Evolutionary conservation across 2,329 filamentous ascomycete species (phyloP), one percentile per base, ranked within the genome.

Genomic region (Cylindrodendrum hubeiense): DNA sequence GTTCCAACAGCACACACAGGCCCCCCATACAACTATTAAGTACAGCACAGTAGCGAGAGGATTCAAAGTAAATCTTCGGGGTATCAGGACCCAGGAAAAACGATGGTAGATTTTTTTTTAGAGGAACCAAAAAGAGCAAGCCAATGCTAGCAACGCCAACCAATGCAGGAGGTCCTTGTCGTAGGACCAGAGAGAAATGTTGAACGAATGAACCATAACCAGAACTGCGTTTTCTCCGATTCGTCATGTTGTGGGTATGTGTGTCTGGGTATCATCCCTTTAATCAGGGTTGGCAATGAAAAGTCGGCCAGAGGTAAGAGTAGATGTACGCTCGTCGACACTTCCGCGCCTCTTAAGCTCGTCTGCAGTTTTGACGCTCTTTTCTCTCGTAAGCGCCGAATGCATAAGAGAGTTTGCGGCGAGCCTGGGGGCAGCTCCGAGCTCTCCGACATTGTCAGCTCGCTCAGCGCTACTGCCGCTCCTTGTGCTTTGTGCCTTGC

Each of bases 251-350:
- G 63, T 66, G 54, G 59, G 37, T 64, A 52, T 55, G 53, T 59
- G 57, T 37, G 41, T 52, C 24, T 60, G 62, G 34, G 47, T 55
- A 49, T 41, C 49, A 53, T 55, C 41, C 26, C 66, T 83, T 39
- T 80, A 87, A 79, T 96, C 93, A 19, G 93, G 93, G 79, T 97
- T 97, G 73, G 93, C 93, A 75, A 97, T 94, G 79, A 93, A 96
- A 63, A 97, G 85, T 67, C 93, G 87, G 52, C 90, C 90, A 28
- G 88, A 86, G 21, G 87, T 89, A 77, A 96, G 90, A 1, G 92
- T 95, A 80, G 89, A 91, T 5, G 91, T 92, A 74, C 92, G 86
- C 79, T 96, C 93, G 76, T 96, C 93, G 52, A 97, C 93, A 76
- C 93, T 96, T 61, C 93, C 93, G 74, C 92, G 86, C 71, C 93